Evolutionary conservation across 2,329 filamentous ascomycete species (phyloP).

Genomic region (Curvularia hawaiiensis): DNA sequence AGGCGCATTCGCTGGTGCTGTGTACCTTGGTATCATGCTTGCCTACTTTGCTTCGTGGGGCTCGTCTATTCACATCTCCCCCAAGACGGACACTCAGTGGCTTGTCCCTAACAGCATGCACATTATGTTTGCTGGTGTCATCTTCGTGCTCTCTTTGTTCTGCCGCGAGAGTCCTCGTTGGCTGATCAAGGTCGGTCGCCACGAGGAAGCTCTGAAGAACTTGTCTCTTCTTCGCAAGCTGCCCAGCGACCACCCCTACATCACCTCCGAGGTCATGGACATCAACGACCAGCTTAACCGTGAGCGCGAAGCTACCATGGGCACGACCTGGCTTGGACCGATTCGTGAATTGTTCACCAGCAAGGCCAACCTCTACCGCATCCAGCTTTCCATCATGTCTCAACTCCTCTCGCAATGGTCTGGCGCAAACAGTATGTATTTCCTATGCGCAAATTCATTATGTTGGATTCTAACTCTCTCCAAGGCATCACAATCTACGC

Average conservation of each 20-base stretch:
- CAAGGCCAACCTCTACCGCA: slow-evolving; percentile 72
- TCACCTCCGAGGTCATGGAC: slow-evolving; percentile 64
- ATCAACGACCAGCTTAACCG: slow-evolving; percentile 71
- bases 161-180: slow-evolving; percentile 73
- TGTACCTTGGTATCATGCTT: slow-evolving; percentile 78
- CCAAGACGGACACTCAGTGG: slow-evolving; percentile 53
- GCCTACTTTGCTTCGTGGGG: slow-evolving; percentile 74
- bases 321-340: slow-evolving; percentile 66
- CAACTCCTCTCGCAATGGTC: slow-evolving; percentile 78
- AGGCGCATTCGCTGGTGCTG: slow-evolving; percentile 70
- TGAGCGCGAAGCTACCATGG: slow-evolving; percentile 73
- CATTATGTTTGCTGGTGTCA: slow-evolving; percentile 76
- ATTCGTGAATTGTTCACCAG: slow-evolving; percentile 71
- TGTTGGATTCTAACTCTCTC: not conserved
- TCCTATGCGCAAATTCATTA: slow-evolving; percentile 48
- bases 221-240: slow-evolving; percentile 66
- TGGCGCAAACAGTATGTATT: slow-evolving; percentile 59
- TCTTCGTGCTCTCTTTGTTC: slow-evolving; percentile 71
- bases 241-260: slow-evolving; percentile 63
- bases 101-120: slow-evolving; percentile 76
- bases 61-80: slow-evolving; percentile 57
- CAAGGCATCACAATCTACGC: slow-evolving; percentile 71
- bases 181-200: slow-evolving; percentile 67
- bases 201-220: slow-evolving; percentile 62
- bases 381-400: slow-evolving; percentile 70